Evolutionary conservation across 768 basidiomycete genomes (phyloP).

Genomic region (Russula sp.): DNA sequence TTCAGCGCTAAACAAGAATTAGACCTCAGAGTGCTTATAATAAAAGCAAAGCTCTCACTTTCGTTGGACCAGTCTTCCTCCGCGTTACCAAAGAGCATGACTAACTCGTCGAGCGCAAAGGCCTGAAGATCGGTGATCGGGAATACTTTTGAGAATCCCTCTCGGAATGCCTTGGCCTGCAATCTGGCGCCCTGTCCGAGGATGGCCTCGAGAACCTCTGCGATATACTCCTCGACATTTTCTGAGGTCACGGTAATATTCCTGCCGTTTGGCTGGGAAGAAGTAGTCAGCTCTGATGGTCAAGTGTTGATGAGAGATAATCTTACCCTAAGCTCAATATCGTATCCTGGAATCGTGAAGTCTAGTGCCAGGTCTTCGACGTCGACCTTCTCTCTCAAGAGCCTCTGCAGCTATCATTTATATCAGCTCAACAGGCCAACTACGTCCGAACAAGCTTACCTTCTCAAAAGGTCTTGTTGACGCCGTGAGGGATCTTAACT

Average conservation of each 20-base stretch:
- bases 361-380: conserved; percentile 90
- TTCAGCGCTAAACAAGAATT: conserved; percentile 59
- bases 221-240: conserved; percentile 87
- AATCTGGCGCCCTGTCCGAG: conserved; percentile 73
- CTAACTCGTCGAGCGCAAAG: conserved; percentile 93
- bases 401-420: conserved; percentile 30
- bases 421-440: background rate
- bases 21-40: conserved; percentile 4
- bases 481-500: conserved; percentile 67
- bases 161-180: conserved; percentile 88
- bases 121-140: conserved; percentile 86
- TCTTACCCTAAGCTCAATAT: conserved; percentile 79
- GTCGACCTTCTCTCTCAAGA: conserved; percentile 57
- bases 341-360: conserved; percentile 95
- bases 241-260: conserved; percentile 78
- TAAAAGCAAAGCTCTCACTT: conserved; percentile 52
- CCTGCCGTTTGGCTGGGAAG: conserved; percentile 66
- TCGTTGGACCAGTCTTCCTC: conserved; percentile 97
- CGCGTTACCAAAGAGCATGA: conserved; percentile 91
- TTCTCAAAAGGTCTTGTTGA: conserved; percentile 40
- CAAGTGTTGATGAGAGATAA: background rate
- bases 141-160: conserved; percentile 96
- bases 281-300: conserved; percentile 11
- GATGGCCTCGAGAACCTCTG: conserved; percentile 83
- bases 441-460: conserved; percentile 31